Conservation (phyloP, 805 yeast genomes). For the Sugiyamaella lignohabitans region DNA sequence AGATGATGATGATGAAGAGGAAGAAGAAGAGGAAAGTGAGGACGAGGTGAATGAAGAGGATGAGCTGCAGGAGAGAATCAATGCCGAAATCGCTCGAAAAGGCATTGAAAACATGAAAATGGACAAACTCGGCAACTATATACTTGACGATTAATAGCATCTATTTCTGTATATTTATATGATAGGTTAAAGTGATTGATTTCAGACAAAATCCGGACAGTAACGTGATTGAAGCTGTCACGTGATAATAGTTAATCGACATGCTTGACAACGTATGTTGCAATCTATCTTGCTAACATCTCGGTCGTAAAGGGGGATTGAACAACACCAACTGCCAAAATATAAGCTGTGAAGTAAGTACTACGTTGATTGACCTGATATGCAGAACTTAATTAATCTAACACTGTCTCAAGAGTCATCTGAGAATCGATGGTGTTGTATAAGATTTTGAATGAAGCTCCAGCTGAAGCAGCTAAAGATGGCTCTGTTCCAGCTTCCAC, state of each 20-base stretch:
- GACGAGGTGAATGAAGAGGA: conserved; percentile 25
- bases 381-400: too few species aligned
- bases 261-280: too few species aligned
- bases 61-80: conserved; percentile 37
- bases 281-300: too few species aligned
- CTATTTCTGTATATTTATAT: neutral
- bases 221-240: too few species aligned
- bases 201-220: too few species aligned
- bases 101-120: conserved; percentile 46
- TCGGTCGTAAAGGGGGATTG: too few species aligned
- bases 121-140: conserved; percentile 80
- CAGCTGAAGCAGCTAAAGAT: conserved; percentile 23
- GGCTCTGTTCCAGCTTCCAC: conserved; percentile 17
- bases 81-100: conserved; percentile 29
- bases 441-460: conserved; percentile 21
- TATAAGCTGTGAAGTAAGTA: too few species aligned
- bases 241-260: too few species aligned
- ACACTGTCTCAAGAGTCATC: too few species aligned
- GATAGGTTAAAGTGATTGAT: neutral
- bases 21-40: conserved; percentile 11
- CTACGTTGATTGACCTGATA: too few species aligned
- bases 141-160: conserved; percentile 39
- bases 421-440: conserved; percentile 26
- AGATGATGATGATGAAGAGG: conserved; percentile 31
- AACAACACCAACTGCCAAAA: too few species aligned